phyloP scores from a whole-genome alignment of 495 filamentous ascomycete genomes.

The Halenospora varia region DNA sequence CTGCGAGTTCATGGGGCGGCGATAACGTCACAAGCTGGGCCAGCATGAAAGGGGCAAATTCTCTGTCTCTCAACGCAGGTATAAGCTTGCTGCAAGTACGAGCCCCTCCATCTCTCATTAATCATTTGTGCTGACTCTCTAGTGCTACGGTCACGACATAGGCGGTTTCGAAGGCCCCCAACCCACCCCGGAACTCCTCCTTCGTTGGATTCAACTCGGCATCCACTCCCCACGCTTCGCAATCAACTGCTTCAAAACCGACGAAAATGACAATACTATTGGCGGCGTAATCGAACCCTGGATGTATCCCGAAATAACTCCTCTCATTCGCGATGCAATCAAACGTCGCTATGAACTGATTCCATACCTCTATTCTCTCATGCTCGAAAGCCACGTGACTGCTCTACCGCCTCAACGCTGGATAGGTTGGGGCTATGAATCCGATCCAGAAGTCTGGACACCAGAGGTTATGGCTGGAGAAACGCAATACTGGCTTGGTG shows the following conservation, averaged over 20 bases:
- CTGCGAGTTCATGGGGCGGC: constrained; percentile 63
- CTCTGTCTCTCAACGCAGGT: constrained; percentile 60
- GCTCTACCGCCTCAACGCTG: constrained; percentile 62
- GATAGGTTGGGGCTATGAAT: constrained; percentile 65
- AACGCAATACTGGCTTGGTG: constrained; percentile 67
- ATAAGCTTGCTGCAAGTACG: constrained; percentile 56
- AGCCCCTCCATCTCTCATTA: neutral
- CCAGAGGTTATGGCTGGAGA: constrained; percentile 50
- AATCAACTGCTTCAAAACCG: constrained; percentile 74
- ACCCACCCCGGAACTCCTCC: constrained; percentile 61
- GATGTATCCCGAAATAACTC: constrained; percentile 64
- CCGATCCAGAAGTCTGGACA: constrained; percentile 58
- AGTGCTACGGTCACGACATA: constrained; percentile 68
- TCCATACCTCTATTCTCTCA: constrained; percentile 63
- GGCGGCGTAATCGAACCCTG: constrained; percentile 70
- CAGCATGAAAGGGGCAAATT: constrained; percentile 62
- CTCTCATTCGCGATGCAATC: constrained; percentile 56
- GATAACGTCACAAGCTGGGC: constrained; percentile 65
- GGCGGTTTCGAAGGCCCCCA: constrained; percentile 70
- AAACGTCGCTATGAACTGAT: constrained; percentile 65
- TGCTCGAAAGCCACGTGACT: constrained; percentile 51
- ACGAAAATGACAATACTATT: constrained; percentile 50
- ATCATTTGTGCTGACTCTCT: neutral
- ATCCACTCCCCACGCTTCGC: constrained; percentile 65
- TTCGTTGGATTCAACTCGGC: constrained; percentile 68